Base-by-base conservation (phyloP, 148 eudicot species). In the Rhododendron ovatum region DNA sequence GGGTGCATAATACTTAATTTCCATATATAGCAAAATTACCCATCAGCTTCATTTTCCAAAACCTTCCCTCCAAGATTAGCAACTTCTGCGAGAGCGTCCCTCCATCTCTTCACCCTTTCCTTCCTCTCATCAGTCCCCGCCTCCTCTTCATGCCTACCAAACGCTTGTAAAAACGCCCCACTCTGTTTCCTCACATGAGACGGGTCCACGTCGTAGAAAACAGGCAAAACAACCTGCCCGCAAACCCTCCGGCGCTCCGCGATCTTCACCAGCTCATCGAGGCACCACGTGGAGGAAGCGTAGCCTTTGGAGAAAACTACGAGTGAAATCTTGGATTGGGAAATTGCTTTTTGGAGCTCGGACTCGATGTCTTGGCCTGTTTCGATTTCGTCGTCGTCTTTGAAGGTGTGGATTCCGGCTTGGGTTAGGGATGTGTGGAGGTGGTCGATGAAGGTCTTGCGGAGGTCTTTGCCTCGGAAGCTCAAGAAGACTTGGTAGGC, bases 191-290 rank as follows among this genome's bases (percentile, higher is more conserved):
- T 81, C 9, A 81, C 83, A 3, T 81, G 37, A 26, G 65, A 48
- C 22, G 83, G 83, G 51, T 51, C 63, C 61, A 81, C 83, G 28
- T 81, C 83, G 26, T 81, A 81, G 83, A 81, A 81, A 14, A 81
- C 65, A 14, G 83, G 83, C 24, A 81, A 39, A 51, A 53, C 24
- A 53, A 81, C 24, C 67, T 81, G 83, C 14, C 83, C 83, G 17
- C 43, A 57, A 39, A 18, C 53, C 67, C 35, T 81, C 63, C 18
- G 50, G 65, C 83, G 65, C 63, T 81, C 83, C 15, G 51, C 41
- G 8, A 81, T 81, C 20, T 81, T 81, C 39, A 51, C 41, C 6
- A 81, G 83, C 35, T 81, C 83, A 18, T 81, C 83, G 26, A 81
- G 83, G 83, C 83, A 81, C 83, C 83, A 51, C 11, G 14, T 11